These are phyloP conservation scores for Blastomyces emzantsi DNA, from an alignment of 2,329 filamentous ascomycete species.

Conservation along the genomic window DNA sequence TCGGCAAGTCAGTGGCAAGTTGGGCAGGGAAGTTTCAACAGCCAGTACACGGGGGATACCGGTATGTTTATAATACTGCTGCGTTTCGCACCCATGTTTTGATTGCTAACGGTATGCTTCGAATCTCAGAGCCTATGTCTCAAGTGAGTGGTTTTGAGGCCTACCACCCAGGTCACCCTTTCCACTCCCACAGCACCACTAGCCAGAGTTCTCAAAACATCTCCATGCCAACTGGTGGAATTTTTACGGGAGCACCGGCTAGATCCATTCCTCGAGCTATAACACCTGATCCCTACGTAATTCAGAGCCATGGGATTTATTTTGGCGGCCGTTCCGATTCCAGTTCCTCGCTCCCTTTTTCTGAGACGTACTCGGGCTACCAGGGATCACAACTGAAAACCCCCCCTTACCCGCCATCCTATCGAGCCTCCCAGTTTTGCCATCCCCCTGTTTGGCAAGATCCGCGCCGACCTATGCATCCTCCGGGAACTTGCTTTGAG, in stretches of 20 bases:
- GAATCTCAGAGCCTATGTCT: not conserved
- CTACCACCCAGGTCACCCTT: not conserved
- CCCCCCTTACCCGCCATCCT: not conserved
- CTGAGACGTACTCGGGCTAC: not conserved
- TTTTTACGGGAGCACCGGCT: not conserved
- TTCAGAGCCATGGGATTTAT: slow-evolving; percentile 5
- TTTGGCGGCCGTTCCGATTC: not conserved
- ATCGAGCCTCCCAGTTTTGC: not conserved
- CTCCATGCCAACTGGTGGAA: not conserved
- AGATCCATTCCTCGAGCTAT: not conserved
- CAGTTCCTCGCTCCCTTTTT: not conserved
- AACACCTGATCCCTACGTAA: not conserved
- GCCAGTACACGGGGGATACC: not conserved
- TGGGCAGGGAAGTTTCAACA: not conserved
- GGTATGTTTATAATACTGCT: not conserved
- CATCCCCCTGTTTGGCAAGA: not conserved
- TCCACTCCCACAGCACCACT: not conserved
- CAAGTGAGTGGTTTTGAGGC: not conserved
- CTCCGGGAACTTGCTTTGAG: not conserved
- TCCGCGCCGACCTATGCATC: not conserved
- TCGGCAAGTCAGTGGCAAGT: not conserved
- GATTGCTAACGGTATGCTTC: not conserved
- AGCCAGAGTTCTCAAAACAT: not conserved
- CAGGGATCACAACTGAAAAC: not conserved
- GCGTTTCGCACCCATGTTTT: too few species aligned